Conservation (phyloP, 2,329 filamentous ascomycete genomes). For the Penicillium sp. region DNA sequence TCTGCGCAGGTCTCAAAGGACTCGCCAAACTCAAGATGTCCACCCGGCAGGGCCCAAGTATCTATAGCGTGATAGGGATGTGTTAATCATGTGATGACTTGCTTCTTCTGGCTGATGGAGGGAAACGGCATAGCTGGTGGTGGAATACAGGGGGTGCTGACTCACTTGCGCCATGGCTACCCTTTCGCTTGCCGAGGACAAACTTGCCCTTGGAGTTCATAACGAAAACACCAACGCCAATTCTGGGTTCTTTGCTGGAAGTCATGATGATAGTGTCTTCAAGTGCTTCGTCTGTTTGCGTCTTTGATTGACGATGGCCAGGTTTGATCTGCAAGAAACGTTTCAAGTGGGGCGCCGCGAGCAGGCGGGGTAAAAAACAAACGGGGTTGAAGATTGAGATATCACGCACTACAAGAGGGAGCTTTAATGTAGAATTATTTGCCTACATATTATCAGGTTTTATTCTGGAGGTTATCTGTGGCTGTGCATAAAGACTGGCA, state of each 20-base stretch:
- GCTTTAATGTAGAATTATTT: not conserved
- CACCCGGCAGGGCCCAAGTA: constrained; percentile 71
- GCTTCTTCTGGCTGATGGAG: not conserved
- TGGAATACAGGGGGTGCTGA: not conserved
- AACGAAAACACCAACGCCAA: constrained; percentile 57
- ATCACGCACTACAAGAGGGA: not conserved
- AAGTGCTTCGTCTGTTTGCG: not conserved
- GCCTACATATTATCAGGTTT: not conserved
- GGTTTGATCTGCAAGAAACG: constrained; percentile 11
- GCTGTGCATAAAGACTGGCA: not conserved
- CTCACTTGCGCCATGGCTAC: constrained; percentile 52
- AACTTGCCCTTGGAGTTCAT: constrained; percentile 48
- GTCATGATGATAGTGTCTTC: not conserved
- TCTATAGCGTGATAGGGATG: constrained; percentile 41
- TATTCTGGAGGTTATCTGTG: not conserved
- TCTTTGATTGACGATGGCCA: not conserved
- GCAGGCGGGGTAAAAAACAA: constrained; percentile 8
- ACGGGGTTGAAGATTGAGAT: not conserved
- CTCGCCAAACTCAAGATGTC: constrained; percentile 74
- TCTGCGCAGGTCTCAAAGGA: constrained; percentile 63
- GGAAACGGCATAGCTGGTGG: not conserved
- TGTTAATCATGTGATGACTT: not conserved
- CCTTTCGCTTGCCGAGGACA: constrained; percentile 53
- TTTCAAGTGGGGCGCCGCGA: not conserved
- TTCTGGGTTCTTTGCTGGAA: constrained; percentile 32